A percentile compares a stretch with the other conserved stretches of the same genome.
Evolutionary conservation across 1,284 basidiomycete genomes (phyloP).

Genomic region (Schizophyllum commune): DNA sequence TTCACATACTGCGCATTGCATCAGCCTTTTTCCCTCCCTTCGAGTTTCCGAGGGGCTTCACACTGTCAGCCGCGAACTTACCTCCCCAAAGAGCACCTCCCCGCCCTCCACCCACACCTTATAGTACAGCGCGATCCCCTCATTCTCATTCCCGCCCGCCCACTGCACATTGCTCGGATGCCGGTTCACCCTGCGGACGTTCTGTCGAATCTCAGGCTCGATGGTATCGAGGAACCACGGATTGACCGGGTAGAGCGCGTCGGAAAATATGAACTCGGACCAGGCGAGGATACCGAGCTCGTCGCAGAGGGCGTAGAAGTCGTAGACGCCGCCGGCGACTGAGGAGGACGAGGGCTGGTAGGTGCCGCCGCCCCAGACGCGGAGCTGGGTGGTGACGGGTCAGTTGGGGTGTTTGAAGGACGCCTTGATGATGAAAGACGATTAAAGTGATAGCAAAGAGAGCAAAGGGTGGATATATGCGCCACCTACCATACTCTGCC

Average conservation of each 20-base stretch:
- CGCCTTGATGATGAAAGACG: no score
- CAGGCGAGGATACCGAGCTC: constrained; percentile 57
- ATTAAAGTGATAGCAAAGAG: no score
- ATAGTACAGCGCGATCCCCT: constrained; percentile 39
- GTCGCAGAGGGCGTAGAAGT: constrained; percentile 54
- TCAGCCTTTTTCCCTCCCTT: no score
- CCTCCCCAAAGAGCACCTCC: not conserved
- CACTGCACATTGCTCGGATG: constrained; percentile 56
- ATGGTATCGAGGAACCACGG: constrained; percentile 44
- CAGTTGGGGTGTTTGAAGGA: not conserved
- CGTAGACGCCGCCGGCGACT: constrained; percentile 39
- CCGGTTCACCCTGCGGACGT: constrained; percentile 44
- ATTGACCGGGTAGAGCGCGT: constrained; percentile 50
- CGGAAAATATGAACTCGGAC: constrained; percentile 61
- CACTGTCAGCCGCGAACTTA: no score
- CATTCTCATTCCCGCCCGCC: constrained; percentile 58
- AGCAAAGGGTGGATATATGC: not conserved
- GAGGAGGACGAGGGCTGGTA: constrained; percentile 35
- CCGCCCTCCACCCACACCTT: constrained; percentile 32
- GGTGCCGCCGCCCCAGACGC: constrained; percentile 52
- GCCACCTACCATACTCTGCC: constrained; percentile 47
- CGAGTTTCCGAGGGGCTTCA: no score
- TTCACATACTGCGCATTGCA: constrained; percentile 32
- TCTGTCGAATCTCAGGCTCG: constrained; percentile 51
- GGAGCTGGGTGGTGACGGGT: constrained; percentile 29